Percentiles rank a stretch among this genome's conserved stretches.
phyloP scores from a whole-genome alignment of 2,329 filamentous ascomycete genomes.

The Sclerotinia spermophila region DNA sequence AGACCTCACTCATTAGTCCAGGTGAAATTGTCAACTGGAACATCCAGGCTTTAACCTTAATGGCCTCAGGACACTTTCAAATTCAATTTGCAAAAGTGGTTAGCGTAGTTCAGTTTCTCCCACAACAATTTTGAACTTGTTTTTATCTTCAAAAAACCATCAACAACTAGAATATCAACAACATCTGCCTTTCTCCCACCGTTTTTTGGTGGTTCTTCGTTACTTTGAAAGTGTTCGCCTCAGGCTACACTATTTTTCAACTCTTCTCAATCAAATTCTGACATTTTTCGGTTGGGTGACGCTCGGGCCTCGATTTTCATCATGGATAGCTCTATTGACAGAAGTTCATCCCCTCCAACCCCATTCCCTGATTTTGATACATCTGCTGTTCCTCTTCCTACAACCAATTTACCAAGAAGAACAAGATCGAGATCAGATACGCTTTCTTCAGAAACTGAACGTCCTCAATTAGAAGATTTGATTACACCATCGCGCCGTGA shows the following conservation, averaged over 20 bases:
- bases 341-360: not conserved
- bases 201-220: not conserved
- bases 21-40: not conserved
- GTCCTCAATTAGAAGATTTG: not conserved
- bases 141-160: not conserved
- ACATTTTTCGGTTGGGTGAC: slow-evolving; percentile 5
- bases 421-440: not conserved
- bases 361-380: not conserved
- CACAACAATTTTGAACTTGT: not conserved
- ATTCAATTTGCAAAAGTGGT: not conserved
- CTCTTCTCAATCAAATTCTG: not conserved
- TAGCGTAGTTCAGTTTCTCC: not conserved
- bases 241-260: not conserved
- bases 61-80: not conserved
- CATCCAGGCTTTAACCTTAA: not conserved
- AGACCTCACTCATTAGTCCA: not conserved
- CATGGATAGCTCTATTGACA: not conserved
- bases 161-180: not conserved
- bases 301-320: slow-evolving; percentile 2
- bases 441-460: not conserved
- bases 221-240: not conserved
- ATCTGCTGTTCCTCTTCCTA: not conserved
- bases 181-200: not conserved
- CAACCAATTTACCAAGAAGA: not conserved
- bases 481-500: not conserved